These are phyloP conservation scores for Coelastrella sp. DNA, from an alignment of 139 green algal species.

Conservation along the genomic window DNA sequence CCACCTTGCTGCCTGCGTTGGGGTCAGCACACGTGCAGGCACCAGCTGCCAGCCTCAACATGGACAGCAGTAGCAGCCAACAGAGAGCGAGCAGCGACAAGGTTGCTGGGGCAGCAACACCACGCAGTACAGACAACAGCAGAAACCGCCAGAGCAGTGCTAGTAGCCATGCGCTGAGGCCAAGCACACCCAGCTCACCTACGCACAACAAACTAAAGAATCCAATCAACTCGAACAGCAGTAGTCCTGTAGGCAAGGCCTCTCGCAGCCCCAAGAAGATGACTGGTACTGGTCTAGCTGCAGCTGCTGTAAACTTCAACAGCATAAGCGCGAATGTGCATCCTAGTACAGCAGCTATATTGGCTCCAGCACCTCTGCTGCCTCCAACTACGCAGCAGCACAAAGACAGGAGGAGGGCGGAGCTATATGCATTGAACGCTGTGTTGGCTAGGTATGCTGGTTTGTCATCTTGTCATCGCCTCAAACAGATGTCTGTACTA, in stretches of 20 bases:
- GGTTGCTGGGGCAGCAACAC: not conserved
- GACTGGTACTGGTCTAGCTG: not conserved
- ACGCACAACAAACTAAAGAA: not conserved
- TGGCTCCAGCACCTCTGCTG: not conserved
- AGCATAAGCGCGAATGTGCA: not conserved
- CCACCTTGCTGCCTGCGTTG: too few species aligned
- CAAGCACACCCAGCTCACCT: too few species aligned
- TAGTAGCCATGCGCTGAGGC: not conserved
- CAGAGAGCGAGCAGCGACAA: too few species aligned
- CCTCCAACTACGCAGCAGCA: conserved; percentile 14
- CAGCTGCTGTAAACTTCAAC: not conserved
- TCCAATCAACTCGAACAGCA: not conserved
- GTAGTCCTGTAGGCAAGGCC: not conserved
- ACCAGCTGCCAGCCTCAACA: too few species aligned
- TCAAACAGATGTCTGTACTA: not conserved
- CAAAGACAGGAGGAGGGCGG: not conserved
- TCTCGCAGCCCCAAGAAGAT: too few species aligned
- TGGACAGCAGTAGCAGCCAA: too few species aligned
- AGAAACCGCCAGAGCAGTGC: not conserved
- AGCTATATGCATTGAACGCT: conserved; percentile 31
- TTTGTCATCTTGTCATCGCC: not conserved
- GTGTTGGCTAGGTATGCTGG: not conserved
- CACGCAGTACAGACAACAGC: not conserved
- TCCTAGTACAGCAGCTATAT: not conserved
- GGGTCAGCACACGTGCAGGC: too few species aligned